Base-by-base conservation (phyloP, 805 yeast species). In the Danielozyma ontarioensis region DNA sequence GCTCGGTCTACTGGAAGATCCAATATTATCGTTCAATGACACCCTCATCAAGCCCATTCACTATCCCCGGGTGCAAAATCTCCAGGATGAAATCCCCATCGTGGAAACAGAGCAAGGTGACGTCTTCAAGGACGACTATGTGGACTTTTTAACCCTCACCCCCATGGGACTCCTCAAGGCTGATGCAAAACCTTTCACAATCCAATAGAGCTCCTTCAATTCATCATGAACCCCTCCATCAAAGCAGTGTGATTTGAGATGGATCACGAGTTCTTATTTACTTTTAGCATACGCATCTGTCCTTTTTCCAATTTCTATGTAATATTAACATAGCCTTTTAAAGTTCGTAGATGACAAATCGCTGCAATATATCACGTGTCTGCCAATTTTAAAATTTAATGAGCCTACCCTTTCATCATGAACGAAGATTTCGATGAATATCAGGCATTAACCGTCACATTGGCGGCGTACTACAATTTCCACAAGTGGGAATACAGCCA, bases 361-460 rank as follows among this genome's bases (percentile, higher is more conserved):
- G 13, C 13, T 22, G n/a, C 17, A 27, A 13, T 27, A 27, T 13
- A 13, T 4, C 17, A 24, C 26, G 17, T 24, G 25, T 3, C 12
- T 13, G 27, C 27, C 8, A 11, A 12, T 12, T 5, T 3, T 11
- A 28, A 12, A 13, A 33, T 32, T 32, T 25, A 34, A 11, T 27
- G 30, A 24, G n/a, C 14, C 8, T n/a, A 27, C 15, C 17, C 12
- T n/a, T n/a, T 27, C 12, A 14, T 13, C 12, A 27, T 16, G 14
- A 5, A 27, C 12, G 12, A 27, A 27, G 61, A 55, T 36, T 35
- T 38, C 17, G 67, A 61, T 31, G 70, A 64, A 41, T 56, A 50
- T 39, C 41, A 40, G 22, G 66, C 68, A 3, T 39, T 64, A n/a
- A 62, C 68, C 2, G 43, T 59, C 10, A 59, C 68, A 5, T 48